Percentiles rank a stretch among this genome's conserved stretches.
Evolutionary conservation across 2,329 filamentous ascomycete species (phyloP).

Genomic region (Talaromyces albobiverticillius): DNA sequence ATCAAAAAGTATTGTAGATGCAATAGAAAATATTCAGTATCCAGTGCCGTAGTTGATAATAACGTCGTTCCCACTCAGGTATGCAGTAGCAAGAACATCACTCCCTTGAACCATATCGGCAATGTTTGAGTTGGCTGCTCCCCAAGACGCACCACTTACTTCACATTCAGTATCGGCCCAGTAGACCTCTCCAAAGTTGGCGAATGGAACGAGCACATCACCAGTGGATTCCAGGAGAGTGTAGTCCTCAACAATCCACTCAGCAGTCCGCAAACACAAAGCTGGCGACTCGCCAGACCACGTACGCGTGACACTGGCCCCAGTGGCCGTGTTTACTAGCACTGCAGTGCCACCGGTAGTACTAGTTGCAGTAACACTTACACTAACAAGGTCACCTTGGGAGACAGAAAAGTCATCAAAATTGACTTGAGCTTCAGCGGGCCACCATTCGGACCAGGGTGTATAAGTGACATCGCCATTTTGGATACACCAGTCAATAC

Average conservation of each 20-base stretch:
- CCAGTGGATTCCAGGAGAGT: constrained; percentile 2
- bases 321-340: constrained; percentile 2
- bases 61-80: constrained; percentile 10
- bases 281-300: constrained; percentile 9
- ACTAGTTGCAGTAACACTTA: constrained; percentile 10
- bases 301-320: constrained; percentile 3
- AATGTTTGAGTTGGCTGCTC: constrained; percentile 11
- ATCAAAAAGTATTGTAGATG: no score
- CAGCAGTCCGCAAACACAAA: constrained; percentile 7
- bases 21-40: no score
- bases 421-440: constrained; percentile 5
- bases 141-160: constrained; percentile 4
- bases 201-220: constrained; percentile 2
- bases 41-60: constrained; percentile 14
- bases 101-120: constrained; percentile 9
- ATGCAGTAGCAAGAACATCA: constrained; percentile 9
- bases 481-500: constrained; percentile 12
- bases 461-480: constrained; percentile 1
- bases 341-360: constrained; percentile 10
- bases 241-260: constrained; percentile 14
- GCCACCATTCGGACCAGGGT: constrained; percentile 13
- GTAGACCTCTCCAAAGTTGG: constrained; percentile 9
- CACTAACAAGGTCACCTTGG: constrained; percentile 8
- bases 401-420: constrained; percentile 11
- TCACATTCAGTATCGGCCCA: constrained; percentile 2